Evolutionary conservation across 2,329 filamentous ascomycete genomes (phyloP).

Genomic region (Orbilia oligospora): DNA sequence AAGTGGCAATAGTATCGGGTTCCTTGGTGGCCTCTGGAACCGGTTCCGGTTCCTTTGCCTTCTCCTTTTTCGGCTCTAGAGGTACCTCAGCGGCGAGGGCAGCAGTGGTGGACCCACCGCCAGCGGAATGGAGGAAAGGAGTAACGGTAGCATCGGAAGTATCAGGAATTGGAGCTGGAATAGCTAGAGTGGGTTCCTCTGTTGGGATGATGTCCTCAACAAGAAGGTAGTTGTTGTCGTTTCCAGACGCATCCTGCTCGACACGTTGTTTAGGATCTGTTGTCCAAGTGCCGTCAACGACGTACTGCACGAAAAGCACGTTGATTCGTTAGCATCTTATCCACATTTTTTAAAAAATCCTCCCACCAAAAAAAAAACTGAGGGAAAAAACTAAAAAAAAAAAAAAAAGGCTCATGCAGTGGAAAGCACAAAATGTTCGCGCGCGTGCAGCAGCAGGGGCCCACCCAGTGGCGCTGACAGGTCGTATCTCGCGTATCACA

Average conservation of each 20-base stretch:
- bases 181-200: conserved; percentile 67
- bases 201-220: conserved; percentile 75
- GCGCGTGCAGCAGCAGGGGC: conserved; percentile 3
- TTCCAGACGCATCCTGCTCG: conserved; percentile 85
- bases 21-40: conserved; percentile 63
- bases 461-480: conserved; percentile 32
- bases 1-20: conserved; percentile 61
- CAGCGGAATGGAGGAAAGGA: conserved; percentile 65
- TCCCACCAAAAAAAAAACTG: neutral
- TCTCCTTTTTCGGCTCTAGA: conserved; percentile 71
- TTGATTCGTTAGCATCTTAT: conserved; percentile 36
- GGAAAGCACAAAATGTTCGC: conserved; percentile 6
- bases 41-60: conserved; percentile 66
- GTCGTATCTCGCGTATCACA: conserved; percentile 40
- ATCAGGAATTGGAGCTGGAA: conserved; percentile 67
- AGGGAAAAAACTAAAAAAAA: no score
- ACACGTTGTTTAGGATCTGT: conserved; percentile 84
- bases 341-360: neutral
- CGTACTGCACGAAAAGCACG: conserved; percentile 76
- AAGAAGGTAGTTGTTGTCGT: conserved; percentile 92
- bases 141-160: conserved; percentile 28
- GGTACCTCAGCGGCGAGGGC: conserved; percentile 78
- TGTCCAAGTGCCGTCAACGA: conserved; percentile 92
- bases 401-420: neutral
- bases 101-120: conserved; percentile 79